A percentile compares a stretch with the other conserved stretches of the same genome.
Evolutionary conservation across 116 monocot genomes (phyloP).

Genomic region (Iris pallida): DNA sequence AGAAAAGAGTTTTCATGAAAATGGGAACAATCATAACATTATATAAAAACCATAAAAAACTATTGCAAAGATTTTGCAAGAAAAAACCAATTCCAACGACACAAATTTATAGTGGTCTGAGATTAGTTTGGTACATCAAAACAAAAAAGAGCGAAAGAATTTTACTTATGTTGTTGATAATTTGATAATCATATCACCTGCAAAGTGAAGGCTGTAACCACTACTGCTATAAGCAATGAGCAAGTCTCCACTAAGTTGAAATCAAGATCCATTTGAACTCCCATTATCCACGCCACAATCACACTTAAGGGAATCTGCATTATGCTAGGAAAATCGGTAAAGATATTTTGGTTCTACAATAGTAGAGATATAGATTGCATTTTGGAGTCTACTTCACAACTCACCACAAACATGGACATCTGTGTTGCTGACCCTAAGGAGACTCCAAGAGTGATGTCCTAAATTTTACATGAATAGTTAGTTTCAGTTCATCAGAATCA

Average conservation of each 20-base stretch:
- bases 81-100: no score
- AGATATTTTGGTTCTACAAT: not conserved
- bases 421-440: constrained; percentile 77
- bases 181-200: constrained; percentile 44
- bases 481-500: not conserved
- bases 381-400: constrained; percentile 1
- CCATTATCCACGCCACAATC: constrained; percentile 67
- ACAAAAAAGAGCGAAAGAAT: no score
- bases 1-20: no score
- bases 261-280: constrained; percentile 67
- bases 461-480: constrained; percentile 1
- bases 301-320: constrained; percentile 58
- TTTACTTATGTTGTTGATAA: no score
- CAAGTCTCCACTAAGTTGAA: constrained; percentile 60
- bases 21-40: no score
- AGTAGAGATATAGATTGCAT: not conserved
- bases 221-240: constrained; percentile 36
- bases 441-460: constrained; percentile 80
- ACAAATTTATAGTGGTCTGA: no score
- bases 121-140: no score
- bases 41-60: no score
- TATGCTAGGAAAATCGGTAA: not conserved
- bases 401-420: constrained; percentile 84
- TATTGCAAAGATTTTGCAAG: no score
- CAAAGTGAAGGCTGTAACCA: constrained; percentile 43